These are phyloP conservation scores for Triglochin maritima DNA, from an alignment of 106 monocot genomes.

Conservation along the genomic window DNA sequence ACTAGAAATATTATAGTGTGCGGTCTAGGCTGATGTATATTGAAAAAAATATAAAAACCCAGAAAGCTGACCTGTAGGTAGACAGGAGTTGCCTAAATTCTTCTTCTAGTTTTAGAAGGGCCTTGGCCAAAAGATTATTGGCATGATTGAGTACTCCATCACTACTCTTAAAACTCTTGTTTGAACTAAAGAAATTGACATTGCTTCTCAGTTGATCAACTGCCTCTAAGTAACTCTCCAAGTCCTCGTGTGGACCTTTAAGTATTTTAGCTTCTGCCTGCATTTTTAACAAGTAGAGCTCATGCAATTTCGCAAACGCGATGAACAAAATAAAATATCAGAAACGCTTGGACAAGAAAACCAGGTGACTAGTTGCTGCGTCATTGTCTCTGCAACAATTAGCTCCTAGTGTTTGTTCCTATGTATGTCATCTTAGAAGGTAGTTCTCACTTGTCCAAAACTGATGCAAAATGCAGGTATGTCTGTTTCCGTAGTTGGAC, in stretches of 20 bases:
- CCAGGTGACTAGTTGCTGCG: too few species aligned
- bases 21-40: too few species aligned
- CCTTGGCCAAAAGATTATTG: slow-evolving; percentile 27
- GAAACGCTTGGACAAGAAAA: too few species aligned
- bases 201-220: slow-evolving; percentile 37
- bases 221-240: slow-evolving; percentile 37
- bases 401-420: too few species aligned
- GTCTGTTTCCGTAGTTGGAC: too few species aligned
- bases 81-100: slow-evolving; percentile 26
- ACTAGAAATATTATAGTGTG: too few species aligned
- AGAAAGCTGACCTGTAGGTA: slow-evolving; percentile 25
- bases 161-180: slow-evolving; percentile 31
- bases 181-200: slow-evolving; percentile 34
- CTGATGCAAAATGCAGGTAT: too few species aligned
- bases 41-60: not conserved
- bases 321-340: too few species aligned
- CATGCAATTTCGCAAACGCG: too few species aligned
- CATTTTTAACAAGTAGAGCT: not conserved
- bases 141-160: slow-evolving; percentile 27
- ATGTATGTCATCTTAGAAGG: too few species aligned
- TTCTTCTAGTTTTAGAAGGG: slow-evolving; percentile 35
- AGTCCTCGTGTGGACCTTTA: slow-evolving; percentile 32
- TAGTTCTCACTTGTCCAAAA: too few species aligned
- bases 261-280: slow-evolving; percentile 36
- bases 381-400: too few species aligned